Base-by-base conservation (phyloP, 2,329 filamentous ascomycete genomes). In the Colletotrichum eremochloae region DNA sequence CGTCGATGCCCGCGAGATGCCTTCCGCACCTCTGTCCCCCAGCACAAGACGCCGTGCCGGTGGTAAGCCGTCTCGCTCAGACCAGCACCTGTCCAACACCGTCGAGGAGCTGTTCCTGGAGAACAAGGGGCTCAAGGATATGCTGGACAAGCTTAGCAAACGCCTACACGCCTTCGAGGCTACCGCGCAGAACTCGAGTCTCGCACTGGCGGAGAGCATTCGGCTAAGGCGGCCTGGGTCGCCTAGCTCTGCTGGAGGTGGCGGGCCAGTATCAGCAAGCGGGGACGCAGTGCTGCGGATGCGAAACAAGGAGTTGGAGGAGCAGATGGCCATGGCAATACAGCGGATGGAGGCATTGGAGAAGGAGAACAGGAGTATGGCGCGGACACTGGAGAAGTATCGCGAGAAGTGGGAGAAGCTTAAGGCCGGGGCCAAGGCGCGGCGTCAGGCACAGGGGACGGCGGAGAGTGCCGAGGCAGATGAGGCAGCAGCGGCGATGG, bases 101-200 rank as follows among this genome's bases (percentile, higher is more conserved):
- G 86, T 94, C 74, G 96, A 99, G 81, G 96, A 99, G 81, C 87
- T 98, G 12, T 91, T 93, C 74, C 89, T 96, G 61, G 94, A 98
- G 79, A 99, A 98, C 80, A 89, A 93, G 74, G 93, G 93, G 12
- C 87, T 98, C 63, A 96, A 96, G 77, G 90, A 93, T 69, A 91
- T 95, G 76, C 90, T 97, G 11, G 95, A 98, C 81, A 94, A 94
- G 62, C 88, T 98, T 46, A 94, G 93, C 74, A 94, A 93, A 76
- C 90, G 96, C 0, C 88, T 99, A n/a, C 93, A 96, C 77, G 93
- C 95, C 74, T 99, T 97, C 83, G 96, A 99, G 82, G 92, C 94
- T 50, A 95, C 94, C 77, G 94, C 95, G 0, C 96, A 98, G 82
- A 94, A 92, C 74, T 95, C 93, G 48, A 94, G 93, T 65, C 89